A percentile compares a stretch with the other conserved stretches of the same genome.
phyloP scores from a whole-genome alignment of 495 filamentous ascomycete species.

The Amorphotheca resinae region DNA sequence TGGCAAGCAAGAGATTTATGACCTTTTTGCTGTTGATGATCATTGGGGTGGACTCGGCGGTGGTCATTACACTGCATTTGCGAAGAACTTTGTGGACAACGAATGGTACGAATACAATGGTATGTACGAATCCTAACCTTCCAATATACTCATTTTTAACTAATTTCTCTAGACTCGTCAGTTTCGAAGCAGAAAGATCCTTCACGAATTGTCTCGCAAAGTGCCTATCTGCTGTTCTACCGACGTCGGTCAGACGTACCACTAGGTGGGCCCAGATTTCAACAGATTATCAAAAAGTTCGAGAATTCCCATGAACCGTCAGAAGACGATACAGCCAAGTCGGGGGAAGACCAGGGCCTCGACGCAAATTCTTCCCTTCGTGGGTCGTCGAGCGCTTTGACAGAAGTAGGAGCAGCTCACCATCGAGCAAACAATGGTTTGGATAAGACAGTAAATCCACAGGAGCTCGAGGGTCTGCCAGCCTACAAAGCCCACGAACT shows the following conservation, averaged over 20 bases:
- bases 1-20: conserved; percentile 73
- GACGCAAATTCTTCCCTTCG: conserved; percentile 67
- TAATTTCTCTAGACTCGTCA: conserved; percentile 45
- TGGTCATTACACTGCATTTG: conserved; percentile 89
- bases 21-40: conserved; percentile 89
- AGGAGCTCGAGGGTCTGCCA: conserved; percentile 14
- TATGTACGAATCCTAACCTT: conserved; percentile 31
- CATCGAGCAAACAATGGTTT: conserved; percentile 44
- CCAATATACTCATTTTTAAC: conserved; percentile 9
- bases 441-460: conserved; percentile 19
- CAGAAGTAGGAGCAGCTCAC: conserved; percentile 63
- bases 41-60: conserved; percentile 87
- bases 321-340: conserved; percentile 28
- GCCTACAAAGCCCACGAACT: conserved; percentile 14
- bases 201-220: conserved; percentile 44
- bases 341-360: conserved; percentile 79
- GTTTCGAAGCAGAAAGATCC: conserved; percentile 44
- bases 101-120: conserved; percentile 95
- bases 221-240: conserved; percentile 93
- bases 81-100: conserved; percentile 76
- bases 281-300: conserved; percentile 51
- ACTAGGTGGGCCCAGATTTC: conserved; percentile 63
- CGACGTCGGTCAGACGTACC: conserved; percentile 64
- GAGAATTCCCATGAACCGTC: conserved; percentile 32
- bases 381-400: conserved; percentile 76